Evolutionary conservation across 129 eudicot genomes (phyloP).

Genomic region (Flaveria trinervia): DNA sequence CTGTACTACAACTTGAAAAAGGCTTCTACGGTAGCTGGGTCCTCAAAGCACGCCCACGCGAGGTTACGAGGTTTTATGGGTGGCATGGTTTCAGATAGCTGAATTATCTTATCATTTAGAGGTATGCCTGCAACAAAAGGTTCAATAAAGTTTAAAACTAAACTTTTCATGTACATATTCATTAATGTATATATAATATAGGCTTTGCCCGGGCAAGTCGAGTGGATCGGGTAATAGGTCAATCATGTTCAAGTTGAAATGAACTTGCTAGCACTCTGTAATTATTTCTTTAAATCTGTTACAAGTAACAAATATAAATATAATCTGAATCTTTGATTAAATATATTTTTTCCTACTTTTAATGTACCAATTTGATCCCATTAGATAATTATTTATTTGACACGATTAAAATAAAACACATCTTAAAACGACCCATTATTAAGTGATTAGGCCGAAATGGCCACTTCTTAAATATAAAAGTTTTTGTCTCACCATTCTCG

Average conservation of each 20-base stretch:
- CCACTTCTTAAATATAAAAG: background rate
- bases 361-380: too few species aligned
- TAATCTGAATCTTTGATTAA: too few species aligned
- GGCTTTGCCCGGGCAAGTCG: background rate
- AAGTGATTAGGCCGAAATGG: too few species aligned
- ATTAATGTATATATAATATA: background rate
- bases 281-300: too few species aligned
- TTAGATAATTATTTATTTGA: too few species aligned
- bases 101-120: conserved; percentile 35
- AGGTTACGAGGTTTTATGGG: conserved; percentile 40
- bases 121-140: conserved; percentile 34
- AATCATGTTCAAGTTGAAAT: background rate
- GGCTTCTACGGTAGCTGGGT: conserved; percentile 2
- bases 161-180: background rate
- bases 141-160: background rate
- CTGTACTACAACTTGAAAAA: background rate
- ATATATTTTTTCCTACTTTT: too few species aligned
- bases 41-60: conserved; percentile 35
- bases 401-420: too few species aligned
- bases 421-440: too few species aligned
- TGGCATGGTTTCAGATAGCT: conserved; percentile 38
- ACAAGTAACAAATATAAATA: too few species aligned
- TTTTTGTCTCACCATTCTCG: conserved; percentile 42
- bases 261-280: background rate
- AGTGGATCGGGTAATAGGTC: background rate